A percentile compares a stretch with the other conserved stretches of the same genome.
phyloP scores from a whole-genome alignment of 352 stramenopile species.

The Phytophthora citricola region DNA sequence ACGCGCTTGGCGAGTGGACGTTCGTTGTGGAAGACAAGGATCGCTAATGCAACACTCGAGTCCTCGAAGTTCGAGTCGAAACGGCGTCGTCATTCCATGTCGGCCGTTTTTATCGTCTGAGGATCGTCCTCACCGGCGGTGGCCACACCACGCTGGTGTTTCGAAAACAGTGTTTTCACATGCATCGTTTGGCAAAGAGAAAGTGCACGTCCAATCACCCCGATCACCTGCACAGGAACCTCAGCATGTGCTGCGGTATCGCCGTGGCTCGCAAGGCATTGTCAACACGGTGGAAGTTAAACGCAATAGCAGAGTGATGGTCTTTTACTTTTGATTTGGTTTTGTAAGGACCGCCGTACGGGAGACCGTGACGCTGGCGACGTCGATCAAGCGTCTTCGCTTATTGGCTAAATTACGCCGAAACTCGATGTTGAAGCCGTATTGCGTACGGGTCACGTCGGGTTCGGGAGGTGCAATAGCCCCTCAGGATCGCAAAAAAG shows the following conservation, averaged over 20 bases:
- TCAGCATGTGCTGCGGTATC: conserved; percentile 11
- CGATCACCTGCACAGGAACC: conserved; percentile 26
- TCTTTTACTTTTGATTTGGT: conserved; percentile 11
- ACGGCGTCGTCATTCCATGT: too few relatives aligned
- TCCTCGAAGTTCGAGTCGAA: too few relatives aligned
- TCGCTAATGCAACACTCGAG: too few relatives aligned
- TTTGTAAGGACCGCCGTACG: conserved; percentile 6
- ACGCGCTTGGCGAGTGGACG: too few relatives aligned
- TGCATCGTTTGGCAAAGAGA: conserved; percentile 16
- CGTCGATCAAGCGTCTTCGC: conserved; percentile 3
- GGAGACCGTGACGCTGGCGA: conserved; percentile 22
- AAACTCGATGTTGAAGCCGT: conserved; percentile 25
- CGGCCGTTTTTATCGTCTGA: too few relatives aligned
- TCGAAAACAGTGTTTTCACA: conserved; percentile 12
- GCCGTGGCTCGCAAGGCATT: conserved; percentile 24
- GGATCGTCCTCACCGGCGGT: too few relatives aligned
- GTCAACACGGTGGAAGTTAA: conserved; percentile 15
- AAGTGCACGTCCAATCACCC: conserved; percentile 39
- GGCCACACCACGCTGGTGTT: too few relatives aligned
- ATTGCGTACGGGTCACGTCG: conserved; percentile 11
- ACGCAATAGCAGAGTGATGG: conserved; percentile 29
- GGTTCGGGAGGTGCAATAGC: conserved; percentile 10
- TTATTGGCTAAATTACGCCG: conserved; percentile 5
- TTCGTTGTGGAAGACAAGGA: too few relatives aligned
- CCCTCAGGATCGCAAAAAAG: conserved; percentile 15